These are phyloP conservation scores for Prosopis cineraria DNA, from an alignment of 306 rosid genomes.

Conservation along the genomic window DNA sequence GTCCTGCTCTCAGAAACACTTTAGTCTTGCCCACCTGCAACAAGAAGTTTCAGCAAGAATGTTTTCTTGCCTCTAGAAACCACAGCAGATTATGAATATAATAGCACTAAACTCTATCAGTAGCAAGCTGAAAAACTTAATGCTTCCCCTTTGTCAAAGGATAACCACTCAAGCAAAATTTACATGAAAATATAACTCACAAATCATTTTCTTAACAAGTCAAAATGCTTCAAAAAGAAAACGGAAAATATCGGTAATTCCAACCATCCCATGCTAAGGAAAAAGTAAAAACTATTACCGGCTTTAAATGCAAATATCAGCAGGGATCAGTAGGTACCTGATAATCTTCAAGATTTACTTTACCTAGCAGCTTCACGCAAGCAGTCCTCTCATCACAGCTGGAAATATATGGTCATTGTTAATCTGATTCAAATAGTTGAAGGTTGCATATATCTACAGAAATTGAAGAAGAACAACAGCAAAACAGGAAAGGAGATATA, in stretches of 20 bases:
- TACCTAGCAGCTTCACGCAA: constrained; percentile 73
- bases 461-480: background rate
- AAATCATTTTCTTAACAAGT: background rate
- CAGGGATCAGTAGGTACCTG: constrained; percentile 59
- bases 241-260: background rate
- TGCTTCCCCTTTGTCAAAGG: constrained; percentile 7
- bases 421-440: constrained; percentile 13
- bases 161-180: background rate
- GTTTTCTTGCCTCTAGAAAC: background rate
- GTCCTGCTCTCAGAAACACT: constrained; percentile 97
- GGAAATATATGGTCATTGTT: constrained; percentile 28
- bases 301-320: background rate
- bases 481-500: constrained; percentile 22
- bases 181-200: background rate
- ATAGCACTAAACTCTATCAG: constrained; percentile 12
- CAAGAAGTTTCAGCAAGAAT: constrained; percentile 21
- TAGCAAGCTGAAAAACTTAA: constrained; percentile 14
- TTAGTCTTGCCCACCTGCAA: constrained; percentile 93
- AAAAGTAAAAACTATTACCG: constrained; percentile 11
- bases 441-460: constrained; percentile 19
- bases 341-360: constrained; percentile 67
- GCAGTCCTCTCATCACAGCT: constrained; percentile 73
- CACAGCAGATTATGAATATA: constrained; percentile 13
- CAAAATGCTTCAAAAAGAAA: background rate
- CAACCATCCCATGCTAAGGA: background rate